Evolutionary conservation across 2,329 filamentous ascomycete species (phyloP), one percentile per base, ranked within the genome.

Genomic region (Xylogone sp.): DNA sequence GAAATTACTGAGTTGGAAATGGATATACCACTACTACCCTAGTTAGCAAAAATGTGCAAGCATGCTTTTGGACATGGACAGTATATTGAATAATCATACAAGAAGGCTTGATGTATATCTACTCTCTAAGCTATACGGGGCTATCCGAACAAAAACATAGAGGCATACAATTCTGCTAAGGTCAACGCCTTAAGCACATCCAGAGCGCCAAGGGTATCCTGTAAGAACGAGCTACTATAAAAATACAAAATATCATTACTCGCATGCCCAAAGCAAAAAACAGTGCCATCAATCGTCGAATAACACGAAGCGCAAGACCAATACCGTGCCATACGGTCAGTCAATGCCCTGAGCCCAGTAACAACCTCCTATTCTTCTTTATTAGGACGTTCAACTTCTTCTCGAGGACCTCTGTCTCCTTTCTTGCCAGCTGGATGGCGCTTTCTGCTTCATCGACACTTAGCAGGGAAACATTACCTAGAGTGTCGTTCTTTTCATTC

Each of bases 361-460:
- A 61, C 42, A 85, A 58, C 47, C 77, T 72, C 51, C 75, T 70
- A 62, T 87, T 87, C 65, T 77, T 79, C 69, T 78, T 81, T 50
- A 86, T 76, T 19, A 84, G 64, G 43, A 75, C 72, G 63, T 81
- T 81, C 50, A 87, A 66, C 43, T 71, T 78, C 71, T 83, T 85
- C 69, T 86, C 83, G 24, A 84, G 65, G 60, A 74, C 78, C 56
- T 86, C 82, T 6, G 79, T 78, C 65, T 87, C 83, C 63, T 78
- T 81, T 47, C 76, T 73, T 22, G 79, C 76, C 21, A 58, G 54
- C 34, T 75, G 65, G 20, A 74, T 61, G 44, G 78, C 78, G 51
- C 69, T 71, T 69, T 88, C 84, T 2, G 83, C 78, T 53, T 87
- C 85, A 55, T 84, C 78, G 2, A 86, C 74, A 45, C 72, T 81